Conservation (phyloP, 768 basidiomycete genomes). For the Lyophyllum semitale region DNA sequence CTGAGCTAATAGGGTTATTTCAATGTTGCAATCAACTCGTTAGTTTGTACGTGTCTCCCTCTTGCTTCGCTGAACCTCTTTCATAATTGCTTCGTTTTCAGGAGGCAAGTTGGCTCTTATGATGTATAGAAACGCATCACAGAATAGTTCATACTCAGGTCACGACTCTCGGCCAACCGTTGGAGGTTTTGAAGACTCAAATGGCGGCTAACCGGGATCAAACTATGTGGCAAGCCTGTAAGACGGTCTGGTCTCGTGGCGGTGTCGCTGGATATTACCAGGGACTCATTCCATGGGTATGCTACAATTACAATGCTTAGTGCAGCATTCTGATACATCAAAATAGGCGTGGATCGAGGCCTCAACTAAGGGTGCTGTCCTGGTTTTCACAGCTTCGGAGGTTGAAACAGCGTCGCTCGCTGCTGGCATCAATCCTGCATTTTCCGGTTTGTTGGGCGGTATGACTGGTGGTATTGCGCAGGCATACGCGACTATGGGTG, state of each 20-base stretch:
- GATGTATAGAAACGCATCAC: neutral
- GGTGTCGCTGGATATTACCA: constrained; percentile 92
- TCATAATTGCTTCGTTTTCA: constrained; percentile 27
- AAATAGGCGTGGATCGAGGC: constrained; percentile 98
- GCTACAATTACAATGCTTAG: constrained; percentile 21
- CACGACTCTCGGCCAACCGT: constrained; percentile 95
- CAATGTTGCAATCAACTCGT: constrained; percentile 4
- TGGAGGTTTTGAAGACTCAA: constrained; percentile 98
- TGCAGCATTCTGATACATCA: neutral
- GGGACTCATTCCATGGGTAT: constrained; percentile 97
- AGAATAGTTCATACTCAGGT: constrained; percentile 53
- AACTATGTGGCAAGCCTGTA: constrained; percentile 83
- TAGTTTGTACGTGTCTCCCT: constrained; percentile 53
- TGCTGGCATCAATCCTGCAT: constrained; percentile 77
- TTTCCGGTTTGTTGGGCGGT: constrained; percentile 89
- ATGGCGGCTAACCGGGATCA: constrained; percentile 98
- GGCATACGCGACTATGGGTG: constrained; percentile 99
- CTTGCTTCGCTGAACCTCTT: neutral
- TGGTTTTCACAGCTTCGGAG: constrained; percentile 95
- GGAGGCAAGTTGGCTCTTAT: constrained; percentile 62
- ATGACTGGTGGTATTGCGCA: constrained; percentile 98
- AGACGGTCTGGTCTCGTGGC: constrained; percentile 89
- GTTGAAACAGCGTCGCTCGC: constrained; percentile 71
- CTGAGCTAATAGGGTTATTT: neutral
- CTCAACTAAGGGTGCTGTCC: constrained; percentile 95